phyloP scores from a whole-genome alignment of 106 monocot species.

The Cymbidium sinense region DNA sequence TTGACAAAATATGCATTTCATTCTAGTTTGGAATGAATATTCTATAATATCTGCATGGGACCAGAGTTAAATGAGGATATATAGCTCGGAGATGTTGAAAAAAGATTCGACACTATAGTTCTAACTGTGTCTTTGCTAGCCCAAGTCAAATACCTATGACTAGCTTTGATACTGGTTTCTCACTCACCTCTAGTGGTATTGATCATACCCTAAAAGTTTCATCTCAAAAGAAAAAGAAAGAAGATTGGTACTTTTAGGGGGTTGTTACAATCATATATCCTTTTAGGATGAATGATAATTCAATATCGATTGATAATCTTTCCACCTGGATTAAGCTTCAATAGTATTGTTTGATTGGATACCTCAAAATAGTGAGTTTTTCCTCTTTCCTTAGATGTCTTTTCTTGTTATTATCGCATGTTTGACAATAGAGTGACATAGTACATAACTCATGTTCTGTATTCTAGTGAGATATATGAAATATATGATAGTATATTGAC shows the following conservation, averaged over 20 bases:
- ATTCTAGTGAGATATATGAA: neutral
- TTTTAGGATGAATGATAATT: too few species aligned
- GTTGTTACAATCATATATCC: too few species aligned
- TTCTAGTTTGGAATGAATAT: neutral
- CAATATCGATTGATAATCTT: too few species aligned
- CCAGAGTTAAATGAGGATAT: neutral
- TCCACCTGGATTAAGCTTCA: neutral
- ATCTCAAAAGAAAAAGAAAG: too few species aligned
- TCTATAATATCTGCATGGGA: neutral
- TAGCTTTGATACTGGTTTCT: too few species aligned
- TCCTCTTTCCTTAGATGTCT: neutral
- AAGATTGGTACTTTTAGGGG: too few species aligned
- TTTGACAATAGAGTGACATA: too few species aligned
- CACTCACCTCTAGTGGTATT: too few species aligned
- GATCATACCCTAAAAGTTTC: neutral
- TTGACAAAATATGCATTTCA: neutral
- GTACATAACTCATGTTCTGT: too few species aligned
- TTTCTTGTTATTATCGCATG: too few species aligned
- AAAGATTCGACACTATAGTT: neutral
- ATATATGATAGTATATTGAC: neutral
- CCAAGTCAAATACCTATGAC: neutral
- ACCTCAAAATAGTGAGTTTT: neutral
- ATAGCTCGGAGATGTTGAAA: neutral
- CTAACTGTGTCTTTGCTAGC: conserved; percentile 2
- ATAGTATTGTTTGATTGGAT: neutral